These are phyloP conservation scores for Orbilia oligospora DNA, from an alignment of 2,329 filamentous ascomycete genomes.

Conservation along the genomic window DNA sequence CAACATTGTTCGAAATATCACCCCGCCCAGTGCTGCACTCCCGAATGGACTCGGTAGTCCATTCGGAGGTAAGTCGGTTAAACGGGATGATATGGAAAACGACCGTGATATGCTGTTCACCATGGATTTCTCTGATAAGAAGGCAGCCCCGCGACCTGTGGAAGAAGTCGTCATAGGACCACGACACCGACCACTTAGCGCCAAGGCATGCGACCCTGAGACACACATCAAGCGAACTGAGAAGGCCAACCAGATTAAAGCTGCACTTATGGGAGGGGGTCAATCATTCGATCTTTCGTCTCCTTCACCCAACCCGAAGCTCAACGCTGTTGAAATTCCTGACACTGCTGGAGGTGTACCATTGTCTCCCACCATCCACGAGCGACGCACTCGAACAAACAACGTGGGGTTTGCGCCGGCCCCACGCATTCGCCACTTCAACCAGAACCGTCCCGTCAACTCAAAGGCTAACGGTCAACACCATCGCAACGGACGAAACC, in stretches of 20 bases:
- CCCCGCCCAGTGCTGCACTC: conserved; percentile 54
- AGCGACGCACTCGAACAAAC: conserved; percentile 45
- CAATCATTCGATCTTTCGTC: conserved; percentile 40
- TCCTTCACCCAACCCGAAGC: conserved; percentile 45
- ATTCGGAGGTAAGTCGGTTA: conserved; percentile 42
- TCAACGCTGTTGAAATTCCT: conserved; percentile 1
- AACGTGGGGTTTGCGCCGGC: conserved; percentile 58
- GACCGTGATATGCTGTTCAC: conserved; percentile 51
- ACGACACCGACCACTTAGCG: conserved; percentile 52
- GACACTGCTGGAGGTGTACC: conserved; percentile 34
- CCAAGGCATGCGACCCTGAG: conserved; percentile 46
- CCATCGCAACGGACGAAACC: conserved; percentile 34
- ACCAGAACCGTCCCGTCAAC: conserved; percentile 57
- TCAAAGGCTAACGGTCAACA: conserved; percentile 53
- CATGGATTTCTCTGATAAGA: conserved; percentile 56
- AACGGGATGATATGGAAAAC: conserved; percentile 40
- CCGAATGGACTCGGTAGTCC: conserved; percentile 47
- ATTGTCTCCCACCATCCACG: conserved; percentile 53
- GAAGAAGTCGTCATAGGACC: conserved; percentile 52
- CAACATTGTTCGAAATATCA: conserved; percentile 46
- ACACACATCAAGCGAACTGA: conserved; percentile 56
- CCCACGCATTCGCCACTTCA: conserved; percentile 53
- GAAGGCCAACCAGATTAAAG: conserved; percentile 55
- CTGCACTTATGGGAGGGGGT: conserved; percentile 44
- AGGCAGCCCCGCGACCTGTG: conserved; percentile 32